Percentiles rank a stretch among this genome's conserved stretches.
phyloP scores from a whole-genome alignment of 1,284 basidiomycete genomes.

The Leccinum griseonigrum region DNA sequence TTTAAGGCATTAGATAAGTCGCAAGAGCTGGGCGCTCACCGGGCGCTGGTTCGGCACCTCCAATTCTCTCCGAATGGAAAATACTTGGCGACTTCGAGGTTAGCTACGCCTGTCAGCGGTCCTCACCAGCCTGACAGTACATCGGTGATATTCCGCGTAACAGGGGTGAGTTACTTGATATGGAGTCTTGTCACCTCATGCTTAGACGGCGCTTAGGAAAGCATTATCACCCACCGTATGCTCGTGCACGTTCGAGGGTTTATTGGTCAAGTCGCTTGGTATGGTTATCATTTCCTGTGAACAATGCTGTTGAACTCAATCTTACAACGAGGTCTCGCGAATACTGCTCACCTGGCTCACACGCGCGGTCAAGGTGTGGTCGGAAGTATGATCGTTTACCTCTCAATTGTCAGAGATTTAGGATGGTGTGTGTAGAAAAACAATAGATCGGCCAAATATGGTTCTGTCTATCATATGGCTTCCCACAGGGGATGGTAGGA shows the following conservation, averaged over 20 bases:
- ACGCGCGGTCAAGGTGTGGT: conserved; percentile 76
- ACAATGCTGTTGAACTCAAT: conserved; percentile 5
- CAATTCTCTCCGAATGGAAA: conserved; percentile 41
- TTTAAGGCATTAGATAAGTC: conserved; percentile 53
- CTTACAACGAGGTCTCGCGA: conserved; percentile 52
- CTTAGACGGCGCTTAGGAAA: conserved; percentile 41
- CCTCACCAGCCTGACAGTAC: conserved; percentile 28
- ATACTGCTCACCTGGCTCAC: conserved; percentile 64
- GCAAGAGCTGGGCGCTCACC: conserved; percentile 44
- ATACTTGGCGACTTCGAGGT: conserved; percentile 39
- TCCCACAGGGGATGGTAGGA: conserved; percentile 59
- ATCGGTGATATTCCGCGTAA: conserved; percentile 69
- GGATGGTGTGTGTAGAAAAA: conserved; percentile 72
- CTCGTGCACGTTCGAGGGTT: conserved; percentile 74
- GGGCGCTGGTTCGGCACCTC: conserved; percentile 38
- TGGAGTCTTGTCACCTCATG: conserved; percentile 9
- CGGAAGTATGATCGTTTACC: conserved; percentile 46
- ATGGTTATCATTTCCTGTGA: conserved; percentile 8
- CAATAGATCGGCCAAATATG: conserved; percentile 58
- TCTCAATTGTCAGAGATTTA: conserved; percentile 27
- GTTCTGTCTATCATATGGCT: conserved; percentile 75
- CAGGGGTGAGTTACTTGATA: conserved; percentile 46
- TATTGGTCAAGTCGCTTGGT: conserved; percentile 80
- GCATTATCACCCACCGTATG: conserved; percentile 58
- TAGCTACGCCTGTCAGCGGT: neutral